phyloP scores from a whole-genome alignment of 768 basidiomycete species.

The Cystofilobasidium ferigula region DNA sequence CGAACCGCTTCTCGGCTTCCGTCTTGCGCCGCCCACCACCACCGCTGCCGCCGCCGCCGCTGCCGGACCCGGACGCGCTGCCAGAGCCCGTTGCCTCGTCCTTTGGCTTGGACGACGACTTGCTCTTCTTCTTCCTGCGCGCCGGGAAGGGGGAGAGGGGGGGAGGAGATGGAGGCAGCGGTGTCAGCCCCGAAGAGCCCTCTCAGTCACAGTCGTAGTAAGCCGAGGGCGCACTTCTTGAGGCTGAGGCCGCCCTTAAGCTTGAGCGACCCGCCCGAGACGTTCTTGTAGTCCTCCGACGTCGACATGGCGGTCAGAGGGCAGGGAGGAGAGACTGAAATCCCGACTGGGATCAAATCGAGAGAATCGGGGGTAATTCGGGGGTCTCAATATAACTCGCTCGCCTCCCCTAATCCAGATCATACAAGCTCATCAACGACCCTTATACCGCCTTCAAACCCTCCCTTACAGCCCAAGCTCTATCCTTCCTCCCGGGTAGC shows the following conservation, averaged over 20 bases:
- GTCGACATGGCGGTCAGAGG: slow-evolving; percentile 20
- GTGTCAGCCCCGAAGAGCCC: slow-evolving; percentile 24
- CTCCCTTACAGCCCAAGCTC: too few relatives aligned
- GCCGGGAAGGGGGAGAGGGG: background rate
- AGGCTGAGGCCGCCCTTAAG: slow-evolving; percentile 63
- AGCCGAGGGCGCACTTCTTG: slow-evolving; percentile 14
- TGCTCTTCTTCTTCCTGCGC: slow-evolving; percentile 72
- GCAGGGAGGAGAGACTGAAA: background rate
- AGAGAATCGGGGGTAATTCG: too few relatives aligned
- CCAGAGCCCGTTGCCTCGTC: slow-evolving; percentile 41
- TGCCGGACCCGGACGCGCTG: slow-evolving; percentile 44
- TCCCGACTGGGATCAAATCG: too few relatives aligned
- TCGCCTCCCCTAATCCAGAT: too few relatives aligned
- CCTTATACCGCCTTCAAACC: too few relatives aligned
- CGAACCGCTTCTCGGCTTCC: slow-evolving; percentile 76
- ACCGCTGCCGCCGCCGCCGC: slow-evolving; percentile 51
- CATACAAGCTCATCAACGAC: too few relatives aligned
- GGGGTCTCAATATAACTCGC: too few relatives aligned
- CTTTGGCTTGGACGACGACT: slow-evolving; percentile 48
- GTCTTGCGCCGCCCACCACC: slow-evolving; percentile 51
- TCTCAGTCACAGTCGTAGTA: slow-evolving; percentile 1
- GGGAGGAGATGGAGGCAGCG: slow-evolving; percentile 2
- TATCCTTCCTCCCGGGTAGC: too few relatives aligned
- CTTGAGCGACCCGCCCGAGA: slow-evolving; percentile 78
- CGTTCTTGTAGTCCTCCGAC: slow-evolving; percentile 61